Evolutionary conservation across 306 rosid species (phyloP), one percentile per base, ranked within the genome.

Genomic region (Phaseolus lunatus): DNA sequence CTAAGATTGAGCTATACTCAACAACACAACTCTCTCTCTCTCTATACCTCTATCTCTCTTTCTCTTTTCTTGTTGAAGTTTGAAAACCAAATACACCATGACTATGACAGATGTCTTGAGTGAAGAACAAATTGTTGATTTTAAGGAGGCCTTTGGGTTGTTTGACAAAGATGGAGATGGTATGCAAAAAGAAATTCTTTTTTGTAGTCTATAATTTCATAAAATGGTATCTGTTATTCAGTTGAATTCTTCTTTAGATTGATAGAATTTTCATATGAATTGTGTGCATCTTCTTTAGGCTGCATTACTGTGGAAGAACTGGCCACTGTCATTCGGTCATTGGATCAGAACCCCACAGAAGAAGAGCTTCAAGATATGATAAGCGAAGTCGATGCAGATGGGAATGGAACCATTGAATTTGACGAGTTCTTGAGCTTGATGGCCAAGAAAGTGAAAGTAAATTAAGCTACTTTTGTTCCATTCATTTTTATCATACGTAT

Each of bases 121-220:
- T 35, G 93, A 90, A 83, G 98, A 89, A 82, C 98, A 96, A 87
- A 89, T 92, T 80, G 86, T 86, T 70, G 99, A 91, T 87, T 96
- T 96, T 77, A 89, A 86, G 83, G 98, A 96, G 74, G 98, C 99
- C 15, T 96, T 96, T 80, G 66, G 99, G 75, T 81, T 92, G 63
- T 91, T 96, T 82, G 99, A 96, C 86, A 92, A 92, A 83, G 96
- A 96, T 84, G 98, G 96, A 78, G 99, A 96, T 79, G 99, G 99
- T n/a, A n/a, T n/a, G n/a, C n/a, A n/a, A n/a, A n/a, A n/a, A n/a
- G n/a, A n/a, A n/a, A n/a, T n/a, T n/a, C n/a, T n/a, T n/a, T n/a
- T n/a, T n/a, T n/a, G n/a, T n/a, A n/a, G n/a, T n/a, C 27, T 19
- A 27, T 53, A 19, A 3, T 57, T 69, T 78, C 63, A 65, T 9